These are phyloP conservation scores for Leishmania amazonensis DNA, from an alignment of 208 protist species.

Conservation along the genomic window DNA sequence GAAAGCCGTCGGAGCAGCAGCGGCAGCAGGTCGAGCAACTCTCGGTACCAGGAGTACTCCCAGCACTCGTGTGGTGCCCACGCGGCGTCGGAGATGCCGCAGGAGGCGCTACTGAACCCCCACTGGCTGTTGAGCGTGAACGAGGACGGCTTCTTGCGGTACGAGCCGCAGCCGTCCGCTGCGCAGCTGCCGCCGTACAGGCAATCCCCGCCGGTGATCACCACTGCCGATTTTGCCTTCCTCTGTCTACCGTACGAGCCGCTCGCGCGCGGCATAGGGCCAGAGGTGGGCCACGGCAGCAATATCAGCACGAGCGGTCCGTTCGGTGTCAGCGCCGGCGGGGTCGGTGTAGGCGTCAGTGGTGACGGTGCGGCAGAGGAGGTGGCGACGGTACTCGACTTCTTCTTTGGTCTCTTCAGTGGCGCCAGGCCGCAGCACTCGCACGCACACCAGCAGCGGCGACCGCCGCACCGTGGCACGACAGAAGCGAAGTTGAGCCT, in stretches of 20 bases:
- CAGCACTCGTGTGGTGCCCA: neutral
- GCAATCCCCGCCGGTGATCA: conserved; percentile 19
- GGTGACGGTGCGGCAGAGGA: neutral
- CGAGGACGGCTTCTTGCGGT: conserved; percentile 30
- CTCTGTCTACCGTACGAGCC: conserved; percentile 26
- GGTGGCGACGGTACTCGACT: conserved; percentile 7
- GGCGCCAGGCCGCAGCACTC: neutral
- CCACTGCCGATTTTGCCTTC: conserved; percentile 17
- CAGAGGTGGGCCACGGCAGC: neutral
- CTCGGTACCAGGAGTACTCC: neutral
- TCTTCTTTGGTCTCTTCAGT: conserved; percentile 12
- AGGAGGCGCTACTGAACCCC: neutral
- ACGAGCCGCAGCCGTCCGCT: conserved; percentile 10
- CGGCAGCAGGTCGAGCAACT: neutral
- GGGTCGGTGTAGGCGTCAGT: neutral
- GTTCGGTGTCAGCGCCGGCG: neutral
- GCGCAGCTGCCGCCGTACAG: neutral
- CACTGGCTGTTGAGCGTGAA: conserved; percentile 19
- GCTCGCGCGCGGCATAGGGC: neutral
- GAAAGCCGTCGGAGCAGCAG: neutral
- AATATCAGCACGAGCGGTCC: neutral
- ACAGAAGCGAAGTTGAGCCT: conserved; percentile 7
- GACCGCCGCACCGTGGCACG: neutral
- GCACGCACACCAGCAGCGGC: neutral
- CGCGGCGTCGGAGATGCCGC: neutral